Evolutionary conservation across 495 filamentous ascomycete species (phyloP), one percentile per base, ranked within the genome.

Genomic region (Lentithecium fluviatile): DNA sequence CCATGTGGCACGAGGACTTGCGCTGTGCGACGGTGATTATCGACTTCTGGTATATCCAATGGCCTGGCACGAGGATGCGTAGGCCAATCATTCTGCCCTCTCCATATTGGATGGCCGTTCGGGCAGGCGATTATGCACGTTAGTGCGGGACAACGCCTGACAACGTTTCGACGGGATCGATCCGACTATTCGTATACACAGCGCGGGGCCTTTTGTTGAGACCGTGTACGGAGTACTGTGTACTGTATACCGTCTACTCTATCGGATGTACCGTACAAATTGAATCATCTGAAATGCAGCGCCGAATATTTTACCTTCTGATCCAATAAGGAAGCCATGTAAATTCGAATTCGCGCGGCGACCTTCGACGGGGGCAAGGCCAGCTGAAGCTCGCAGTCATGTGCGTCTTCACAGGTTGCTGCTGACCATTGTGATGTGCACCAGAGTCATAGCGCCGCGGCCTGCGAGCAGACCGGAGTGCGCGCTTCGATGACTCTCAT

Each of bases 1-100:
- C n/a, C n/a, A 63, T 63, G 59, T 62, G 60, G 17, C 53, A 63
- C 60, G 43, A 52, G 29, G 32, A 56, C 32, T 24, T 10, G 49
- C 17, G 32, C 20, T 15, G 15, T 11, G 32, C n/a, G 17, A 4
- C 17, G 29, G 25, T 34, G n/a, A 26, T 21, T 49, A 29, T 13
- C 46, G 52, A 50, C 32, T 49, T 49, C 48, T 46, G 11, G n/a
- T 45, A 36, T 49, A 38, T 37, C 60, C 60, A 25, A 25, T 17
- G 32, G 37, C 45, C 52, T 57, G 53, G 60, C 52, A 57, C 46
- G 53, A 43, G 59, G 60, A 36, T 19, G 0, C 2, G 11, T 15
- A 13, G 47, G 6, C 60, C 60, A 63, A 63, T 63, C 32, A 54
- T 7, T 1, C n/a, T 20, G 1, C 20, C 10, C 10, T 24, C 12